Conservation (phyloP, 1,284 basidiomycete species). For the Tilletia walkeri region DNA sequence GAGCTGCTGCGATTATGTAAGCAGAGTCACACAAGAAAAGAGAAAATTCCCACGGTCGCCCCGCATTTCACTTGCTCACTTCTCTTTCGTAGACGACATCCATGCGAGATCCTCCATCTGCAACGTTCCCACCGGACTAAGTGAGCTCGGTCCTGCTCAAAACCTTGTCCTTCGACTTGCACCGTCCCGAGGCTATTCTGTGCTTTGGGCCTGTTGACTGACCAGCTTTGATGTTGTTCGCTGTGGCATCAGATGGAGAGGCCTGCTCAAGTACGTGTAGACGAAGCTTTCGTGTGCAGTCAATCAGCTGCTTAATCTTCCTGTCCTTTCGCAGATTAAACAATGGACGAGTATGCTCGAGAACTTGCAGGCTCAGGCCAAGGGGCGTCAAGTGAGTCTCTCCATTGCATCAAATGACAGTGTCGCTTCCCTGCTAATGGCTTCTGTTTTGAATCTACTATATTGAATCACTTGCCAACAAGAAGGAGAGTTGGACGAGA, state of each 20-base stretch:
- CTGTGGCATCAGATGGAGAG: slow-evolving; percentile 38
- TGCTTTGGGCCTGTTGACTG: slow-evolving; percentile 23
- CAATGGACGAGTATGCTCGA: slow-evolving; percentile 49
- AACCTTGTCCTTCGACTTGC: slow-evolving; percentile 56
- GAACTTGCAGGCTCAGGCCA: slow-evolving; percentile 55
- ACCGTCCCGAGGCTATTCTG: slow-evolving; percentile 48
- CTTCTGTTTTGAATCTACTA: too few species aligned
- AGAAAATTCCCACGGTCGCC: too few species aligned
- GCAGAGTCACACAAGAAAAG: too few species aligned
- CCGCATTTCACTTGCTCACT: too few species aligned
- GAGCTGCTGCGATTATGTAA: too few species aligned
- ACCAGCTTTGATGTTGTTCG: slow-evolving; percentile 16
- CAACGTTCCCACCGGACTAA: slow-evolving; percentile 51
- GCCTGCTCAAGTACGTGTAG: slow-evolving; percentile 18
- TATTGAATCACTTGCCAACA: slow-evolving; percentile 55
- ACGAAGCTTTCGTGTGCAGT: neutral
- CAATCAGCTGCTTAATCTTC: neutral
- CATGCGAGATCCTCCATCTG: slow-evolving; percentile 46
- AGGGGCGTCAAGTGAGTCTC: slow-evolving; percentile 40
- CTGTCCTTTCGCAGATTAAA: slow-evolving; percentile 32
- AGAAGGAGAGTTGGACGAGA: slow-evolving; percentile 57
- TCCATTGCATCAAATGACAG: too few species aligned
- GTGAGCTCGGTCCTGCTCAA: slow-evolving; percentile 55
- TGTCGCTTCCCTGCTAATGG: too few species aligned
- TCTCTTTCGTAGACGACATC: too few species aligned